phyloP scores from a whole-genome alignment of 2,329 filamentous ascomycete genomes.

The Aspergillus sp. region DNA sequence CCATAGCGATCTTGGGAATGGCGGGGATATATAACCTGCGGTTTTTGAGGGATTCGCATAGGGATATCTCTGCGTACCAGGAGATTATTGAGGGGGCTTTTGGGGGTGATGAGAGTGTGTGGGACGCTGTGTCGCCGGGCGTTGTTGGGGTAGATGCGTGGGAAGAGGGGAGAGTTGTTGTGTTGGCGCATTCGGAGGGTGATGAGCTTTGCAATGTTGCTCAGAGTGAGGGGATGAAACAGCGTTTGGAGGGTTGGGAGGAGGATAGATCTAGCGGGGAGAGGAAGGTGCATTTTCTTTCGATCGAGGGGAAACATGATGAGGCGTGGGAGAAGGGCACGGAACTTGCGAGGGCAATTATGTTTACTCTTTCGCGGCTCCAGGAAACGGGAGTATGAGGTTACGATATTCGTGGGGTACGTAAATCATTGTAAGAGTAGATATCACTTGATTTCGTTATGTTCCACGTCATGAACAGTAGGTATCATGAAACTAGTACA shows the following conservation, averaged over 20 bases:
- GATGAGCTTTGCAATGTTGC: constrained; percentile 42
- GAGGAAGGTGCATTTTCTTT: constrained; percentile 42
- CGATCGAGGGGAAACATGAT: constrained; percentile 41
- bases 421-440: neutral
- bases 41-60: constrained; percentile 35
- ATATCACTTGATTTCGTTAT: constrained; percentile 12
- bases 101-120: constrained; percentile 36
- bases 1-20: constrained; percentile 42
- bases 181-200: constrained; percentile 43
- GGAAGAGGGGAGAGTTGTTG: constrained; percentile 33
- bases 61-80: constrained; percentile 35
- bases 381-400: constrained; percentile 18
- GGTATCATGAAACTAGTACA: constrained; percentile 22
- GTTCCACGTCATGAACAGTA: constrained; percentile 8
- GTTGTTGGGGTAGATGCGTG: constrained; percentile 35
- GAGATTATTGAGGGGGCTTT: constrained; percentile 45
- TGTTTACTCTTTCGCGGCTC: constrained; percentile 31
- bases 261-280: constrained; percentile 14
- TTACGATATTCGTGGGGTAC: too few species aligned
- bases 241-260: constrained; percentile 53
- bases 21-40: constrained; percentile 48
- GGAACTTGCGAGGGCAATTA: constrained; percentile 40
- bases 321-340: constrained; percentile 43
- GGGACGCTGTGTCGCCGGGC: constrained; percentile 43
- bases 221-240: constrained; percentile 47